Conservation (phyloP, 2,329 filamentous ascomycete genomes). For the Westerdykella sp. region DNA sequence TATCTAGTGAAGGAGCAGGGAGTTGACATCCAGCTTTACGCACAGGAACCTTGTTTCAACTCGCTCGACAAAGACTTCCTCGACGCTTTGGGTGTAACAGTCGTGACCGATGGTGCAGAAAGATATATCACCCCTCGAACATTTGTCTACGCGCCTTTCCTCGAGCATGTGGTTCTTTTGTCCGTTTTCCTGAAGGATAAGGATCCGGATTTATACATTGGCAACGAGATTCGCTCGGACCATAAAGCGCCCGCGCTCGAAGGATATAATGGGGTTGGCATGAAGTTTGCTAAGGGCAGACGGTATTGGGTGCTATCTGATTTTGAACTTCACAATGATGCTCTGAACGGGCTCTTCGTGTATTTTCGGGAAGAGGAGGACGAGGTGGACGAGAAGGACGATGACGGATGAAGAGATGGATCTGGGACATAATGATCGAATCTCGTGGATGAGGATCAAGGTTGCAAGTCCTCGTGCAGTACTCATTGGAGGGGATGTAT, state of each 20-base stretch:
- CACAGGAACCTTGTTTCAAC: slow-evolving; percentile 34
- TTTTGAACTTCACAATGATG: slow-evolving; percentile 28
- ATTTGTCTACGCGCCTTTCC: slow-evolving; percentile 34
- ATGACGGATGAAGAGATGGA: too few relatives aligned
- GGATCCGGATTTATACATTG: slow-evolving; percentile 31
- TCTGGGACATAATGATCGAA: too few relatives aligned
- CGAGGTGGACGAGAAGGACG: neutral
- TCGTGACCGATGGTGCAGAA: slow-evolving; percentile 12
- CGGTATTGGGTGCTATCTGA: slow-evolving; percentile 13
- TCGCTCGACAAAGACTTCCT: slow-evolving; percentile 27
- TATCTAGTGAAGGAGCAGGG: too few relatives aligned
- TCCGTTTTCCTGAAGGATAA: slow-evolving; percentile 23
- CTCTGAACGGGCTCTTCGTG: slow-evolving; percentile 29
- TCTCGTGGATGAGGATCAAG: too few relatives aligned
- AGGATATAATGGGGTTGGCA: slow-evolving; percentile 25
- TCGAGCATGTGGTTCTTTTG: slow-evolving; percentile 32
- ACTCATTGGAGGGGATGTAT: too few relatives aligned
- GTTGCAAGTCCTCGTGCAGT: too few relatives aligned
- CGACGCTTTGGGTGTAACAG: slow-evolving; percentile 13
- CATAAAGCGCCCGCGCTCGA: slow-evolving; percentile 23
- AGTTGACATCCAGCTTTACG: slow-evolving; percentile 15
- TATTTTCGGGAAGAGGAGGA: slow-evolving; percentile 17
- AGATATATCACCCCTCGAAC: slow-evolving; percentile 13
- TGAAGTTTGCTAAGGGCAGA: slow-evolving; percentile 16
- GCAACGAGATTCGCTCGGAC: slow-evolving; percentile 32